Conservation (phyloP, 148 eudicot genomes). For the Rhododendron molle region DNA sequence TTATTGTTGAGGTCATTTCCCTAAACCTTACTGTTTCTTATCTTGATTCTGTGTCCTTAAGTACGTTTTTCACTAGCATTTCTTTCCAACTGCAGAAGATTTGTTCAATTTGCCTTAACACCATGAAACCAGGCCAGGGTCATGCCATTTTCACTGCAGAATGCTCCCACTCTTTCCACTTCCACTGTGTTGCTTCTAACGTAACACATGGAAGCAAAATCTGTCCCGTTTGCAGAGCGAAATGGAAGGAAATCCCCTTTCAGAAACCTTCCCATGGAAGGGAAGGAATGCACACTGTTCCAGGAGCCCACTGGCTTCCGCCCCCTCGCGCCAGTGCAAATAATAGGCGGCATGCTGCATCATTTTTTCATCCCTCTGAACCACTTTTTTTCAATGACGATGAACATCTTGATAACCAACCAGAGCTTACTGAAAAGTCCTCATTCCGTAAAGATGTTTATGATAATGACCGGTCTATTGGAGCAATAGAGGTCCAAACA, state of each 20-base stretch:
- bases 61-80: slow-evolving; percentile 2
- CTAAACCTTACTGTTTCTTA: neutral
- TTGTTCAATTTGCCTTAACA: slow-evolving; percentile 39
- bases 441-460: slow-evolving; percentile 4
- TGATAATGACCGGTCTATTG: slow-evolving; percentile 6
- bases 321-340: slow-evolving; percentile 18
- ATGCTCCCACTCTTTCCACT: slow-evolving; percentile 53
- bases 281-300: slow-evolving; percentile 15
- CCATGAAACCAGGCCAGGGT: slow-evolving; percentile 40
- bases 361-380: slow-evolving; percentile 26
- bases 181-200: slow-evolving; percentile 41
- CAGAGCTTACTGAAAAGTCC: slow-evolving; percentile 8
- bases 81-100: slow-evolving; percentile 24
- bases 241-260: slow-evolving; percentile 52
- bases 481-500: slow-evolving; percentile 30
- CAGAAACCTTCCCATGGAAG: slow-evolving; percentile 29
- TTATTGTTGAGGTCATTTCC: neutral
- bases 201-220: slow-evolving; percentile 42
- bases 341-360: slow-evolving; percentile 22
- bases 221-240: slow-evolving; percentile 51
- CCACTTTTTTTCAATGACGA: slow-evolving; percentile 47
- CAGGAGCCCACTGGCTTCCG: slow-evolving; percentile 24
- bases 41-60: neutral
- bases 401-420: slow-evolving; percentile 23
- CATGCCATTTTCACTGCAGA: slow-evolving; percentile 54